phyloP scores from a whole-genome alignment of 1,284 basidiomycete genomes.

The Xerocomus amazonicus region DNA sequence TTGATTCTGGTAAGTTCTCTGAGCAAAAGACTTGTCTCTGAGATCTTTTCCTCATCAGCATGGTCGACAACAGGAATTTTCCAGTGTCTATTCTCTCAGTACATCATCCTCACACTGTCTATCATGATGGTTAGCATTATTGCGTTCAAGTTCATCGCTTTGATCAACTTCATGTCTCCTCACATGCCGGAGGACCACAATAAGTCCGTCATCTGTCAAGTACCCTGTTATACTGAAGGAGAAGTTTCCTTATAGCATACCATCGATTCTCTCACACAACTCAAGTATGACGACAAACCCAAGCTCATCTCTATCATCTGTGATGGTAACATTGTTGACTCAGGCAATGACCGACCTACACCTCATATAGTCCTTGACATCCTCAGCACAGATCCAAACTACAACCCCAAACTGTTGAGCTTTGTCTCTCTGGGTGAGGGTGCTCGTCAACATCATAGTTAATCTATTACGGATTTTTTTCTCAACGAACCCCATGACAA shows the following conservation, averaged over 20 bases:
- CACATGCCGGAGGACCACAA: conserved; percentile 94
- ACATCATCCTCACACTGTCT: conserved; percentile 88
- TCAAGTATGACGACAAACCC: conserved; percentile 98
- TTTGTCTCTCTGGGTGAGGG: conserved; percentile 95
- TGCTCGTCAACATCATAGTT: conserved; percentile 94
- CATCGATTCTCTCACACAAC: conserved; percentile 90
- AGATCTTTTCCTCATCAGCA: conserved; percentile 90
- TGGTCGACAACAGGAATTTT: conserved; percentile 89
- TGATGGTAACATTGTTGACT: conserved; percentile 98
- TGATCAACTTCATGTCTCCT: conserved; percentile 80
- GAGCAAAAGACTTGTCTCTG: conserved; percentile 86
- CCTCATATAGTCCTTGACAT: conserved; percentile 96
- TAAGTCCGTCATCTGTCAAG: conserved; percentile 98
- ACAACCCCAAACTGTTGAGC: conserved; percentile 92
- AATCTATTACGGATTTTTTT: too few species aligned
- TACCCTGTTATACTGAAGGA: conserved; percentile 97
- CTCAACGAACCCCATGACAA: too few species aligned
- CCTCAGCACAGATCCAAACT: conserved; percentile 88
- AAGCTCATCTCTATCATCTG: conserved; percentile 95
- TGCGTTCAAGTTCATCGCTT: conserved; percentile 97
- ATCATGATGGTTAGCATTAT: conserved; percentile 94
- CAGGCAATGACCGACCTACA: conserved; percentile 88
- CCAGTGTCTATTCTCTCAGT: conserved; percentile 88
- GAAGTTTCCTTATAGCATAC: conserved; percentile 84
- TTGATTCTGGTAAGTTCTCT: conserved; percentile 65